Percentiles rank a stretch among this genome's conserved stretches.
These are phyloP conservation scores for Vanilla planifolia DNA, from an alignment of 106 monocot species.

Conservation along the genomic window DNA sequence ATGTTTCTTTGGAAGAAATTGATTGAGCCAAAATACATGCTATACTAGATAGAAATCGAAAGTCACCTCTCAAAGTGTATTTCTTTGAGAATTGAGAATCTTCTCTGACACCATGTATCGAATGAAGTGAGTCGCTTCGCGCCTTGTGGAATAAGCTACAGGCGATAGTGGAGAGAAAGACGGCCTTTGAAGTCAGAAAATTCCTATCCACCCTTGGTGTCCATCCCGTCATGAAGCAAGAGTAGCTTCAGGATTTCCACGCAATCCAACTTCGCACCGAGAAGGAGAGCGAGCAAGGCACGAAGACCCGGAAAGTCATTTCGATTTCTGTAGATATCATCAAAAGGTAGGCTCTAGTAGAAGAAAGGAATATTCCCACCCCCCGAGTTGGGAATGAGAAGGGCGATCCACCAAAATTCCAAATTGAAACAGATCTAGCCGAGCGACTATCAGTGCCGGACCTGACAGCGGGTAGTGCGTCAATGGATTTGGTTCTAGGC, in stretches of 20 bases:
- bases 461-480: not conserved
- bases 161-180: too few relatives aligned
- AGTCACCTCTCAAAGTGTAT: too few relatives aligned
- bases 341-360: slow-evolving; percentile 1
- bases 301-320: not conserved
- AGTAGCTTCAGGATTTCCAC: slow-evolving; percentile 1
- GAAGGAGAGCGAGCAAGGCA: not conserved
- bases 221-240: slow-evolving; percentile 1
- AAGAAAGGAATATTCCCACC: not conserved
- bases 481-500: not conserved
- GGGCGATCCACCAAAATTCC: not conserved
- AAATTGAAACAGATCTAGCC: too few relatives aligned
- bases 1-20: too few relatives aligned
- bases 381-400: slow-evolving; percentile 2
- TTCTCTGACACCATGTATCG: too few relatives aligned
- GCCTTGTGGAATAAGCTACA: too few relatives aligned
- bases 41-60: too few relatives aligned
- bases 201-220: slow-evolving; percentile 2
- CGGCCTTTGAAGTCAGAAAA: not conserved
- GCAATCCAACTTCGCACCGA: not conserved
- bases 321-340: not conserved
- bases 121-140: too few relatives aligned
- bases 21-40: too few relatives aligned
- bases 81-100: too few relatives aligned
- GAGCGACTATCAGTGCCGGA: too few relatives aligned